Base-by-base conservation (phyloP, 1,284 basidiomycete species). In the Trichosporon faecale region DNA sequence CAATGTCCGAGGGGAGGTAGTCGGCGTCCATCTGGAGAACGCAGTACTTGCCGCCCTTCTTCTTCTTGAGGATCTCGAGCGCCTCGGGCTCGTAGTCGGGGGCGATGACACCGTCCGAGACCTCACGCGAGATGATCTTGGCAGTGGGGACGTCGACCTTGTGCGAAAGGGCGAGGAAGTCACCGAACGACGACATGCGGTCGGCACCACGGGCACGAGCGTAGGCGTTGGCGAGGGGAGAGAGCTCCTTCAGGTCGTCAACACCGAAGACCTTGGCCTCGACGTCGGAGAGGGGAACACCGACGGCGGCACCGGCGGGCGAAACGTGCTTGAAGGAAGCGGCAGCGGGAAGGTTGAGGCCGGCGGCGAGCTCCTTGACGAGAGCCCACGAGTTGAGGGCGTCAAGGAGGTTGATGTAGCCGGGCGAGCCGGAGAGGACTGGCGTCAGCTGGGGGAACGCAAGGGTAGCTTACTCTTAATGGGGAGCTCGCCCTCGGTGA, bases 241-340 rank as follows among this genome's bases (percentile, higher is more conserved):
- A 95, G 60, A 99, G 86, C 60, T 91, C 87, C 79, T 93, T 91
- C 70, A 98, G 86, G 79, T 98, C 96, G 68, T 98, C 95, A 1
- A 98, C 96, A 16, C 95, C 96, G 78, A 96, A 99, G 0, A 98
- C 95, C 79, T 93, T 90, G 82, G 95, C 94, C 85, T 98, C 95
- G 0, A 87, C 88, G 29, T 93, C 91, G 75, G 89, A 88, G 49
- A 99, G 88, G 74, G 91, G 90, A 63, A 95, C 81, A 60, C 95
- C 95, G 33, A 97, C 92, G 49, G 96, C 96, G 9, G 93, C 95
- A 73, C 96, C 96, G 0, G 96, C 96, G 12, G 96, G 96, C 23
- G 95, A 98, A 71, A 99, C 97, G 83, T 99, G 96, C 87, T 99
- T 99, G 90, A 99, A 99, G 0, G 95, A 98, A 3, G 96, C 95